Conservation (phyloP, 495 filamentous ascomycete species). For the Glarea lozoyensis region DNA sequence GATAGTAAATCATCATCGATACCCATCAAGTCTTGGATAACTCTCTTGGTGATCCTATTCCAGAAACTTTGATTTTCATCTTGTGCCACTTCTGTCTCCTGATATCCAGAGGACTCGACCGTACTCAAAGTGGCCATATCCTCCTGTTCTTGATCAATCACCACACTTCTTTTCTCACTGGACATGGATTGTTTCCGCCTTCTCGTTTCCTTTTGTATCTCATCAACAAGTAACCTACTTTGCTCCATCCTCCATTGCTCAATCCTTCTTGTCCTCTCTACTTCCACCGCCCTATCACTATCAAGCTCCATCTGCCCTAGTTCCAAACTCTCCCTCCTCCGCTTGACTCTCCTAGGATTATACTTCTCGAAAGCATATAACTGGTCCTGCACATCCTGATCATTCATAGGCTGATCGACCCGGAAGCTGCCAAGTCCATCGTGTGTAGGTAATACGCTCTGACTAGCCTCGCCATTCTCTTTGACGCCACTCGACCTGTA, state of each 20-base stretch:
- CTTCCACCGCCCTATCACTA: slow-evolving; percentile 46
- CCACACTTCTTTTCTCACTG: slow-evolving; percentile 22
- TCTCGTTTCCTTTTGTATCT: slow-evolving; percentile 79
- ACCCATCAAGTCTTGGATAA: slow-evolving; percentile 83
- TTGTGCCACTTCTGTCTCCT: slow-evolving; percentile 4
- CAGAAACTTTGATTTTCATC: slow-evolving; percentile 58
- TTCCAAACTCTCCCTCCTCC: slow-evolving; percentile 53
- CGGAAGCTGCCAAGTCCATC: slow-evolving; percentile 84
- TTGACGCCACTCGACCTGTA: slow-evolving; percentile 6
- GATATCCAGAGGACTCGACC: slow-evolving; percentile 9
- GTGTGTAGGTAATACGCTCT: slow-evolving; percentile 67
- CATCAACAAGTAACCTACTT: slow-evolving; percentile 71
- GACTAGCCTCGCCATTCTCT: slow-evolving; percentile 14
- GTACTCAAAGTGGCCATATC: slow-evolving; percentile 18
- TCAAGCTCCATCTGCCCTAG: slow-evolving; percentile 42
- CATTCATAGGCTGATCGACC: slow-evolving; percentile 31
- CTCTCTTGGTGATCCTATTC: slow-evolving; percentile 72
- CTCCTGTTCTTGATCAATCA: slow-evolving; percentile 21
- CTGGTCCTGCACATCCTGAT: slow-evolving; percentile 57
- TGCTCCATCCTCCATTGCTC: slow-evolving; percentile 91
- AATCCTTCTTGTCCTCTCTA: slow-evolving; percentile 71
- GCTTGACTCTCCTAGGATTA: slow-evolving; percentile 64
- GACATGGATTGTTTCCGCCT: slow-evolving; percentile 41
- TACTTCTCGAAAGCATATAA: slow-evolving; percentile 78
- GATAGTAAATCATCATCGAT: slow-evolving; percentile 80